Conservation (phyloP, 2,329 filamentous ascomycete genomes). For the Apiospora hydei region DNA sequence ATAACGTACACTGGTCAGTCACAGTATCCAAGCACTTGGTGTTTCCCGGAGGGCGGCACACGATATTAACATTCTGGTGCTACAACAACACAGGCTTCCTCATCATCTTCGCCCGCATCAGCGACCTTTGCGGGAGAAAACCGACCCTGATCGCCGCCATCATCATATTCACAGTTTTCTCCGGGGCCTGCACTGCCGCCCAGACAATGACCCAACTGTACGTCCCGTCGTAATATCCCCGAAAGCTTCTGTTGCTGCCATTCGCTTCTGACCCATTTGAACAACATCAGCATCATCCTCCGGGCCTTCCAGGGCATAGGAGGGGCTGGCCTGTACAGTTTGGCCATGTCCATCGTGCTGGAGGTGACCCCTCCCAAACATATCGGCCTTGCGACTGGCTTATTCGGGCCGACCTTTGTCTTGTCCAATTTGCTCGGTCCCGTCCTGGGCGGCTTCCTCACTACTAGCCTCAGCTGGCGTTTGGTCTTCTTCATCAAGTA, state of each 20-base stretch:
- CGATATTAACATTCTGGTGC: neutral
- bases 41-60: no score
- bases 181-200: neutral
- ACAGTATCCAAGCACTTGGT: neutral
- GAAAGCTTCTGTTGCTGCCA: neutral
- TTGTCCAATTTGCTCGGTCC: neutral
- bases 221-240: neutral
- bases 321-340: neutral
- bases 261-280: neutral
- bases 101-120: neutral
- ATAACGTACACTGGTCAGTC: neutral
- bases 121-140: neutral
- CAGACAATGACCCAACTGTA: conserved; percentile 3
- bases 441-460: neutral
- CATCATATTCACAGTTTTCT: neutral
- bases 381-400: neutral
- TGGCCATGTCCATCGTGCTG: neutral
- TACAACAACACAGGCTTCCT: neutral
- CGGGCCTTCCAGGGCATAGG: neutral
- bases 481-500: neutral
- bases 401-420: neutral
- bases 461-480: neutral
- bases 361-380: neutral
- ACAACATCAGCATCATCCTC: neutral
- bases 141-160: neutral